Evolutionary conservation across 2,329 filamentous ascomycete species (phyloP).

Genomic region (Xylariaceae sp.): DNA sequence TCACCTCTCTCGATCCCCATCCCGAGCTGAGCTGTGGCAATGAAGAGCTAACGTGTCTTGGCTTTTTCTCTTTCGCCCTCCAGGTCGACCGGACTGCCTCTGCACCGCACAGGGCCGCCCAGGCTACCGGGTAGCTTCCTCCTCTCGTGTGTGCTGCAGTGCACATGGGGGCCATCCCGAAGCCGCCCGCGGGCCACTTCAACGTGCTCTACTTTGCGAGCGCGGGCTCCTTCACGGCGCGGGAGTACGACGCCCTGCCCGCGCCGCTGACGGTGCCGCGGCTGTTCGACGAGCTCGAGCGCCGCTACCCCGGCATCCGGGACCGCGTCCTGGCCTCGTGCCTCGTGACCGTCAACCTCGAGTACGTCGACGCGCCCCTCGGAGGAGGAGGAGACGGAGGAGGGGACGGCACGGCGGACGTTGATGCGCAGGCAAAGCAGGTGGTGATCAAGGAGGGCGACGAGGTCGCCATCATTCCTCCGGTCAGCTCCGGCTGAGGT

Average conservation of each 20-base stretch:
- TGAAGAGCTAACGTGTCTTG: too few relatives aligned
- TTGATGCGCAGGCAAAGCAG: too few relatives aligned
- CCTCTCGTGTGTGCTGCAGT: too few relatives aligned
- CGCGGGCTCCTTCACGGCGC: slow-evolving; percentile 63
- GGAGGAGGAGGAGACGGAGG: slow-evolving; percentile 27
- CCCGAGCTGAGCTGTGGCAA: too few relatives aligned
- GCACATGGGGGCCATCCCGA: slow-evolving; percentile 31
- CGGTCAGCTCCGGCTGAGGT: slow-evolving; percentile 79
- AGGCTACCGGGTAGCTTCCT: too few relatives aligned
- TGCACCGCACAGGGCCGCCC: too few relatives aligned
- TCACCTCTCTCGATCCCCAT: background rate
- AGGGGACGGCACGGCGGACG: slow-evolving; percentile 5
- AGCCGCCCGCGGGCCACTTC: slow-evolving; percentile 58
- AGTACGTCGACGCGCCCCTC: slow-evolving; percentile 65
- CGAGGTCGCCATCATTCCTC: slow-evolving; percentile 81
- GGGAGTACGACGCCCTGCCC: slow-evolving; percentile 55
- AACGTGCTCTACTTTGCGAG: slow-evolving; percentile 76
- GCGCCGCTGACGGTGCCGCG: slow-evolving; percentile 57
- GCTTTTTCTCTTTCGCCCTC: too few relatives aligned
- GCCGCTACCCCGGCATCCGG: slow-evolving; percentile 61
- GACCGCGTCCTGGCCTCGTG: slow-evolving; percentile 63
- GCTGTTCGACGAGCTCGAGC: slow-evolving; percentile 62
- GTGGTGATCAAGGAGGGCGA: slow-evolving; percentile 61
- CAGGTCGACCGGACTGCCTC: too few relatives aligned
- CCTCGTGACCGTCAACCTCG: slow-evolving; percentile 70